Percentiles rank a stretch among this genome's conserved stretches.
These are phyloP conservation scores for Wickerhamiella nectarea DNA, from an alignment of 805 yeast species.

Conservation along the genomic window DNA sequence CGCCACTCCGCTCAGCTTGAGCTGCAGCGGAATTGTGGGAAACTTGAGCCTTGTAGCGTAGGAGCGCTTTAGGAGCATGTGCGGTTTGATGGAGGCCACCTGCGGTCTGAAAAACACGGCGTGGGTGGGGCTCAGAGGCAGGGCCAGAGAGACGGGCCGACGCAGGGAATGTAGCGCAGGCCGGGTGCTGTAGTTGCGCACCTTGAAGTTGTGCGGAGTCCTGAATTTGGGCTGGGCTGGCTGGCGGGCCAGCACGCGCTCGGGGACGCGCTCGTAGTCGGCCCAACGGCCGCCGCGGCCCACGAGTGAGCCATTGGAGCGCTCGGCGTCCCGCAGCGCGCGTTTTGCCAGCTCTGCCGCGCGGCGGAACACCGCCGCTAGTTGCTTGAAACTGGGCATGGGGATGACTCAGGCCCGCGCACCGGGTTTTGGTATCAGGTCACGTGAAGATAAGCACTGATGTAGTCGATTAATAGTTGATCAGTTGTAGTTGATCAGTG, in stretches of 20 bases:
- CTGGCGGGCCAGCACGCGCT: conserved; percentile 5
- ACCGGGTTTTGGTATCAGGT: not conserved
- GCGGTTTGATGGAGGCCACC: not conserved
- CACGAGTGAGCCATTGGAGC: not conserved
- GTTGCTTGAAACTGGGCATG: conserved; percentile 5
- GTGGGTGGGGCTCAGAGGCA: not conserved
- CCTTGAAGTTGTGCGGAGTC: not conserved
- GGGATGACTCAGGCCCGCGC: not conserved
- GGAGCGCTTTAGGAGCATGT: not conserved
- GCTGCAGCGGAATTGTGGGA: not conserved
- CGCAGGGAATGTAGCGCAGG: not conserved
- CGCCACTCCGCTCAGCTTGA: conserved; percentile 24
- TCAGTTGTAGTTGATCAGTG: no score
- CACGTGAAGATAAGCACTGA: no score
- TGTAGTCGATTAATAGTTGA: no score
- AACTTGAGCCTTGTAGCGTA: not conserved
- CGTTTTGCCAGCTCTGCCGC: conserved; percentile 5
- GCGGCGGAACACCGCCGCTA: conserved; percentile 9
- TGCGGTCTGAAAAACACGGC: conserved; percentile 1
- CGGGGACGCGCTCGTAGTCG: conserved; percentile 1
- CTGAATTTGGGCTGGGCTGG: not conserved
- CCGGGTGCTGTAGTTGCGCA: not conserved
- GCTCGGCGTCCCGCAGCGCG: conserved; percentile 1
- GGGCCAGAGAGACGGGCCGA: not conserved
- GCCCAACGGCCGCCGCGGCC: not conserved